Evolutionary conservation across 805 yeast species (phyloP), one percentile per base, ranked within the genome.

Genomic region (Jamesozyma spencerorum): DNA sequence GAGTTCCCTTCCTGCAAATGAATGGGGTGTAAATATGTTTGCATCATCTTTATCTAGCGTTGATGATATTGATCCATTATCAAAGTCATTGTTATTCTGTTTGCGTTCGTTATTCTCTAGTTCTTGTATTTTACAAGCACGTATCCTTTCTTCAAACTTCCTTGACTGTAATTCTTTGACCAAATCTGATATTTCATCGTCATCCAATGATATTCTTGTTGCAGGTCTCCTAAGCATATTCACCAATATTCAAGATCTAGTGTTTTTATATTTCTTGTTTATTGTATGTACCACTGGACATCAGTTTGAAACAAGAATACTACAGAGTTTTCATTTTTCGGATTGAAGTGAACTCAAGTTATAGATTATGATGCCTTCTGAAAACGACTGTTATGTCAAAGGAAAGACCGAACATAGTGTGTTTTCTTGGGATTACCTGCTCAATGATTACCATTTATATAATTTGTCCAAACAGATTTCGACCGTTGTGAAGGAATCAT

Each of bases 151-250:
- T 15, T 39, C 30, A 20, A 38, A 42, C 36, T 48, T 53, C 36
- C 50, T 48, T 18, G 52, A 55, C 39, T 58, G 59, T 31, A 58
- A 40, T 19, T 50, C 55, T 10, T 49, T 54, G 22, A 53, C 42
- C 14, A 58, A 42, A 18, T 56, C 58, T 8, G 48, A 28, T 18
- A 82, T 71, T 49, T 82, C 92, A 47, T 81, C 86, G 0, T 84
- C 82, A 0, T 79, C 73, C 36, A 82, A 66, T 42, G 71, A 71
- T 40, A 82, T 75, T 2, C 77, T 69, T 0, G 90, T 81, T 4
- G 88, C 82, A 14, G 77, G 81, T 57, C 87, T 68, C 62, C 88
- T 70, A 33, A 82, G 63, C 90, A 82, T 81, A 4, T n/a, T 20
- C 13, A 28, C 6, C 12, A 28, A 28, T 7, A 28, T 28, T 7